Base-by-base conservation (phyloP, 225 moss, liverwort and hornwort species). In the Ulota crispa region DNA sequence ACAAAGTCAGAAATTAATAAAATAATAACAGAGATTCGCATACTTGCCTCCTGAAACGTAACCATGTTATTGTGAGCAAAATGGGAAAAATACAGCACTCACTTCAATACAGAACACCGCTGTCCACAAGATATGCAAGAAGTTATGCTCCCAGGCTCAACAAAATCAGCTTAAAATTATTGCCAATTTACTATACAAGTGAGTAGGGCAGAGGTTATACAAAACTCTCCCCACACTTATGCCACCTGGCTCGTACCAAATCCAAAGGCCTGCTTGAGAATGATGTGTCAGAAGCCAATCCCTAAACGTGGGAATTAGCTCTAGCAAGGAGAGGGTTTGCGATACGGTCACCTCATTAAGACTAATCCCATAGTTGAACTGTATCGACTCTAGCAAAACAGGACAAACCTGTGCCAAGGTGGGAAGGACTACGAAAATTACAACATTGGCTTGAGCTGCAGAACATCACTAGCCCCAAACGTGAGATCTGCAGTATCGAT, bases 181-280 rank as follows among this genome's bases (percentile, higher is more conserved):
- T 83, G 79, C 73, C 80, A 72, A 72, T 88, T 76, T 85, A 83
- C 85, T 88, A 57, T 85, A 85, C 85, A 85, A 66, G 77, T 74
- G 80, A 76, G 68, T 73, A 80, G 80, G 76, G 85, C 79, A 73
- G 81, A 78, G 68, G 64, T 72, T 56, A 60, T 14, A 72, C 37
- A 34, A 72, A 85, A 76, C 79, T 72, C 80, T 62, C 55, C 82
- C 76, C 63, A 64, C 72, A 81, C 68, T 68, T 76, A 83, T 73
- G 85, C 72, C 79, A 82, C 68, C 81, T 47, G 78, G 78, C 69
- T 84, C 55, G 82, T 75, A 79, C 60, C 71, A 79, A 87, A 79
- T 80, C 68, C 67, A 82, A 76, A 68, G 80, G 85, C 62, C 53
- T 72, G 72, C 76, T 42, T 62, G 55, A 72, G 73, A 81, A 80